These are phyloP conservation scores for Saccharomyces hybrid DNA, from an alignment of 1,139 yeast species.

Conservation along the genomic window DNA sequence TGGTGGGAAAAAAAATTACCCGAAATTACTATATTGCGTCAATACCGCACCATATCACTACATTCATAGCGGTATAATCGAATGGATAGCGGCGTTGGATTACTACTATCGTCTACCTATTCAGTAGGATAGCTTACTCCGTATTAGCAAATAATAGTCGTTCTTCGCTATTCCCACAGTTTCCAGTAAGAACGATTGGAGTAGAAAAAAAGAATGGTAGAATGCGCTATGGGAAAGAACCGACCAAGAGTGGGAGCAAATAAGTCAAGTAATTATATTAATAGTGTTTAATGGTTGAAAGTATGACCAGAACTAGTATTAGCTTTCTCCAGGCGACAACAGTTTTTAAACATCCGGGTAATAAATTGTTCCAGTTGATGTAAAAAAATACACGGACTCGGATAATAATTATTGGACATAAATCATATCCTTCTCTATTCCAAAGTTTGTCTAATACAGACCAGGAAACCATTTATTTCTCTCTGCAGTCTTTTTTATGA, in stretches of 20 bases:
- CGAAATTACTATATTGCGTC: background rate
- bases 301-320: background rate
- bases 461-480: background rate
- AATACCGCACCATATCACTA: background rate
- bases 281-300: background rate
- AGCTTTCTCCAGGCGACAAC: background rate
- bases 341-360: background rate
- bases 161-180: background rate
- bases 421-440: background rate
- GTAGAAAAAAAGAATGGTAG: too few species aligned
- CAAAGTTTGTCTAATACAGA: background rate
- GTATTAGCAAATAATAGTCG: background rate
- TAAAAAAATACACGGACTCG: slow-evolving; percentile 3
- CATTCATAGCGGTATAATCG: background rate
- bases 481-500: too few species aligned
- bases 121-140: background rate
- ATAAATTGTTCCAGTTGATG: background rate
- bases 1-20: background rate
- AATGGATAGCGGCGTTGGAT: background rate
- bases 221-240: background rate
- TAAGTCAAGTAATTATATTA: too few species aligned
- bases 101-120: background rate
- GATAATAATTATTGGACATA: background rate
- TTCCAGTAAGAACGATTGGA: background rate
- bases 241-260: background rate